Evolutionary conservation across 306 rosid genomes (phyloP), one percentile per base, ranked within the genome.

Genomic region (Prunus kanzakura): DNA sequence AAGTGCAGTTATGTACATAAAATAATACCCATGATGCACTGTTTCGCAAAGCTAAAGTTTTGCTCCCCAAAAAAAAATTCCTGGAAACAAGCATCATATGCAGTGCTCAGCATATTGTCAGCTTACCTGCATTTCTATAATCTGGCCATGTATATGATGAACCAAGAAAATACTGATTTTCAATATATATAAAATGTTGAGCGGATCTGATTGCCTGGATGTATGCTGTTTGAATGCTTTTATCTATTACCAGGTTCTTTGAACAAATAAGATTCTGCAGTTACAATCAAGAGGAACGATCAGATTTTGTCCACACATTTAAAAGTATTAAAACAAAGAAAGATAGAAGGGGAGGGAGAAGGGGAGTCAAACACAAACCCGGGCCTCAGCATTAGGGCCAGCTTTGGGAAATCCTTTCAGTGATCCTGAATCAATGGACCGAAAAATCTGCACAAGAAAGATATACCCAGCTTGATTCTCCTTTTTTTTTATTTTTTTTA

Each of bases 151-250:
- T 97, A 82, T 89, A 95, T 6, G 99, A 95, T 43, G 99, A 89
- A 80, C 99, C 98, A 64, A 95, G 77, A 76, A 95, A 95, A 71
- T 95, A 95, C 82, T 92, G 99, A 77, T 95, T 95, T 83, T 92
- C 99, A 30, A 95, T 92, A 82, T 95, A 95, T 69, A 95, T 91
- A 73, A 87, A 92, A 79, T 89, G 97, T 72, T 92, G 99, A 77
- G 99, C 96, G 4, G 99, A 92, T 92, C 97, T 88, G 84, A 95
- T 95, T 3, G 99, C 98, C 81, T 92, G 93, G 76, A 95, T 91
- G 83, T 95, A 92, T 67, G 85, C 98, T 71, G 80, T 87, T 86
- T 95, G 98, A 77, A 95, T 95, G 89, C 99, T 95, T 85, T 88
- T 92, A 77, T 95, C 98, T 80, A 91, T 82, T 58, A 86, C 81